Conservation (phyloP, 805 yeast genomes). For the Isabelozyma pseudorhagii region DNA sequence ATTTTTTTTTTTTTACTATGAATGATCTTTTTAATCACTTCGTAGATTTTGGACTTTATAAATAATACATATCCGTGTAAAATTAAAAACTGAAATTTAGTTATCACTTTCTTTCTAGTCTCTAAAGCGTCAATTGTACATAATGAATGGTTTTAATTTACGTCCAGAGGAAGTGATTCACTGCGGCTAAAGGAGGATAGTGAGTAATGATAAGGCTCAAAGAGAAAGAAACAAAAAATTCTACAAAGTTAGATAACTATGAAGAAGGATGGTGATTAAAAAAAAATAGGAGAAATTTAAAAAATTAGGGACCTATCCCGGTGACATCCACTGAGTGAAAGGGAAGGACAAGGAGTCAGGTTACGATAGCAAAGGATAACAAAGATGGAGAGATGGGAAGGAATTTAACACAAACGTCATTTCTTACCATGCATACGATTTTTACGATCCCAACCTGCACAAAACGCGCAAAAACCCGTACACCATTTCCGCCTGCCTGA, state of each 20-base stretch:
- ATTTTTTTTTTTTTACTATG: not conserved
- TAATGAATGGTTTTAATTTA: too few species aligned
- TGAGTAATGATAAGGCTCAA: too few species aligned
- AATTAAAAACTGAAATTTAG: too few species aligned
- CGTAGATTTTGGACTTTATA: not conserved
- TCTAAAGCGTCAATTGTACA: not conserved
- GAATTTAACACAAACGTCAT: not conserved
- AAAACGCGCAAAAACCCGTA: too few species aligned
- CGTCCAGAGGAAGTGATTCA: too few species aligned
- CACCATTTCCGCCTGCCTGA: too few species aligned
- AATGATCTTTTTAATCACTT: not conserved
- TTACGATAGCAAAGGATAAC: not conserved
- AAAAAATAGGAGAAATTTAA: not conserved
- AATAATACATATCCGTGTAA: not conserved
- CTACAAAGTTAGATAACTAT: not conserved
- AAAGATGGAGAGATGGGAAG: not conserved
- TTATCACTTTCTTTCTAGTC: not conserved
- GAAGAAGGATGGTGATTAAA: not conserved
- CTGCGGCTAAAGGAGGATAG: too few species aligned
- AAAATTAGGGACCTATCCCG: not conserved
- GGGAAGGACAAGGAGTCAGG: not conserved
- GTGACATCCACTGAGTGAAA: not conserved
- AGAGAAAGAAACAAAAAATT: too few species aligned
- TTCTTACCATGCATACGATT: not conserved
- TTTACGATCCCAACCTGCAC: not conserved